Evolutionary conservation across 495 filamentous ascomycete species (phyloP).

Genomic region (Trichoderma reesei): DNA sequence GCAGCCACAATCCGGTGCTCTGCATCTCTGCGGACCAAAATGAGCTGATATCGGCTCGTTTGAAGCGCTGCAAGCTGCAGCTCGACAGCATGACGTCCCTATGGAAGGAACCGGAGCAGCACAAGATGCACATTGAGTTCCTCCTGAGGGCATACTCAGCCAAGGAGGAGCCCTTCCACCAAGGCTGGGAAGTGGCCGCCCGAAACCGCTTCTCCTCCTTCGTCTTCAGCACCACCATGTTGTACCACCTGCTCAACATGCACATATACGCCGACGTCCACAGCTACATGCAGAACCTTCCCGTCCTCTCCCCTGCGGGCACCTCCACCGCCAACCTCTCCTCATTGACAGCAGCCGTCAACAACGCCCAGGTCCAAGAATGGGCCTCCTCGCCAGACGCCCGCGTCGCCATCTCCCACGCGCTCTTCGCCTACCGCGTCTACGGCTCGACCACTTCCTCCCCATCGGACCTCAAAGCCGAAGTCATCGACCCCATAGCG

Average conservation of each 20-base stretch:
- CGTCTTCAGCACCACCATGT: conserved; percentile 15
- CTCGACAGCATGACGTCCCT: conserved; percentile 8
- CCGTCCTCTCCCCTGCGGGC: neutral
- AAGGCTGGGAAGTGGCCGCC: conserved; percentile 13
- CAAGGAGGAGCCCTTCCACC: conserved; percentile 14
- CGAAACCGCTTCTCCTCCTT: conserved; percentile 12
- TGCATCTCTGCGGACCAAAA: neutral
- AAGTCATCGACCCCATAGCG: conserved; percentile 5
- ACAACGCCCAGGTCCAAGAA: neutral
- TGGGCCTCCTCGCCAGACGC: neutral
- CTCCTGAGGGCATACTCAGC: conserved; percentile 14
- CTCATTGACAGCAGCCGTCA: neutral
- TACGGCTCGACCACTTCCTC: neutral
- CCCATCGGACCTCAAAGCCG: neutral
- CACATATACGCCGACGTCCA: conserved; percentile 18
- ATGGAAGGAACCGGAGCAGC: neutral
- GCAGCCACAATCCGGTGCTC: neutral
- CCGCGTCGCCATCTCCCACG: neutral
- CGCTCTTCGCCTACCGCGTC: neutral
- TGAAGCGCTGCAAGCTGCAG: conserved; percentile 6
- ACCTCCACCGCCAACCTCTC: neutral
- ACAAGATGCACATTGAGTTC: neutral
- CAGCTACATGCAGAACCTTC: conserved; percentile 12
- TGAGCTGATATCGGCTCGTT: neutral
- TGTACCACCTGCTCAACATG: conserved; percentile 19